Percentiles rank a stretch among this genome's conserved stretches.
phyloP scores from a whole-genome alignment of 108 stramenopile species.

The Schizochytrium sp. region DNA sequence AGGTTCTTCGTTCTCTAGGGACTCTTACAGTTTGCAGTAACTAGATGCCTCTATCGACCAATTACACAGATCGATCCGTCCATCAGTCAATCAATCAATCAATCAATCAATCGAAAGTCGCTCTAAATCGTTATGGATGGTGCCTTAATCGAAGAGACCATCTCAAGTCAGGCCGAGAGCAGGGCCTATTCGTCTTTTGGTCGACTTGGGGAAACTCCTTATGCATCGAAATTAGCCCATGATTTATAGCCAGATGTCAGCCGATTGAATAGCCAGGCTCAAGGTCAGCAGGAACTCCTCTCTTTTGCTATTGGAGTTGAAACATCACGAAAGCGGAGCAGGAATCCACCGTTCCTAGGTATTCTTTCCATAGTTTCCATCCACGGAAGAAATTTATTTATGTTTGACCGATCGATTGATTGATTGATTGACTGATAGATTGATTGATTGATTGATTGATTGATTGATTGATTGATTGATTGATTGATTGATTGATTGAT shows the following conservation, averaged over 20 bases:
- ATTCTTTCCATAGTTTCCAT: no score
- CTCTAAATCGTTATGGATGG: neutral
- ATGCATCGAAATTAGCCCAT: neutral
- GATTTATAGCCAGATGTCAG: neutral
- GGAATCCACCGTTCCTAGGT: no score
- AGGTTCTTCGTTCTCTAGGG: no score
- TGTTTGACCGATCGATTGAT: neutral
- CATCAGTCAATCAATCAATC: neutral
- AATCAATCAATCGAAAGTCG: neutral
- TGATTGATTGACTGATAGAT: neutral
- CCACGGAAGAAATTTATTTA: neutral
- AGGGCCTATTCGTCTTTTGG: neutral
- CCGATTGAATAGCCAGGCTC: neutral
- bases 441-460: neutral
- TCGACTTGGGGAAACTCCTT: neutral
- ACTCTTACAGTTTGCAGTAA: no score
- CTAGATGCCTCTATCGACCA: no score
- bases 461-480: neutral
- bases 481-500: neutral
- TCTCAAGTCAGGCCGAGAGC: constrained; percentile 5
- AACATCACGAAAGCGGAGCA: no score
- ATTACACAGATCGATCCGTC: no score
- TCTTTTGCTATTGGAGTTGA: no score
- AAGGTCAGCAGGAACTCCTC: neutral
- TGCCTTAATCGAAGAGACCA: neutral